A percentile compares a stretch with the other conserved stretches of the same genome.
phyloP scores from a whole-genome alignment of 768 basidiomycete genomes.

The Terana coerulea region DNA sequence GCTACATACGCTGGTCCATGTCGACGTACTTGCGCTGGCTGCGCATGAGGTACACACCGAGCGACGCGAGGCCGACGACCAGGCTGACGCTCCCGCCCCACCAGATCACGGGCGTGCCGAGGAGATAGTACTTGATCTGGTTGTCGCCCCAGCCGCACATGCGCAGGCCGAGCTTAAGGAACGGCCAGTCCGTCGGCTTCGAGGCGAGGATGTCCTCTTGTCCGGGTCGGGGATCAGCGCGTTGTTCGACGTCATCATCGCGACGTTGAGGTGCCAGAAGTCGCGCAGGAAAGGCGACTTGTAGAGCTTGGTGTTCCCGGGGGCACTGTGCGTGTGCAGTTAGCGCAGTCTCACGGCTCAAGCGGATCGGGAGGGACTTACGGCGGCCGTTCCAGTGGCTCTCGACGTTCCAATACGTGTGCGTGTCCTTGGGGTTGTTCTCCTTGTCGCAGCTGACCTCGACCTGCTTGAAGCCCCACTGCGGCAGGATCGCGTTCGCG shows the following conservation, averaged over 20 bases:
- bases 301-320: constrained; percentile 81
- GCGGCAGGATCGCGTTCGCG: constrained; percentile 83
- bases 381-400: constrained; percentile 94
- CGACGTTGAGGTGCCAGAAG: constrained; percentile 98
- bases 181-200: constrained; percentile 90
- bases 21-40: constrained; percentile 87
- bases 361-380: constrained; percentile 40
- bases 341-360: neutral
- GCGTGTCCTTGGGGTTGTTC: constrained; percentile 72
- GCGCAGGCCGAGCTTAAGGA: constrained; percentile 81
- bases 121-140: constrained; percentile 89
- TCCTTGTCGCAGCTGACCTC: constrained; percentile 94
- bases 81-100: constrained; percentile 78
- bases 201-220: constrained; percentile 98
- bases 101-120: constrained; percentile 92
- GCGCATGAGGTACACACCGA: constrained; percentile 73
- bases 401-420: constrained; percentile 99
- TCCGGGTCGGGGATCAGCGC: constrained; percentile 96
- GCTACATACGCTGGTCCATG: constrained; percentile 75
- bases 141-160: constrained; percentile 96
- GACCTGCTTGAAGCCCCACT: constrained; percentile 99
- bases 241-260: constrained; percentile 99
- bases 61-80: constrained; percentile 43
- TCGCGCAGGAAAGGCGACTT: constrained; percentile 91
- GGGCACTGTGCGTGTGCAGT: constrained; percentile 57